Conservation (phyloP, 2,329 filamentous ascomycete species). For the Sporothrix mexicana region DNA sequence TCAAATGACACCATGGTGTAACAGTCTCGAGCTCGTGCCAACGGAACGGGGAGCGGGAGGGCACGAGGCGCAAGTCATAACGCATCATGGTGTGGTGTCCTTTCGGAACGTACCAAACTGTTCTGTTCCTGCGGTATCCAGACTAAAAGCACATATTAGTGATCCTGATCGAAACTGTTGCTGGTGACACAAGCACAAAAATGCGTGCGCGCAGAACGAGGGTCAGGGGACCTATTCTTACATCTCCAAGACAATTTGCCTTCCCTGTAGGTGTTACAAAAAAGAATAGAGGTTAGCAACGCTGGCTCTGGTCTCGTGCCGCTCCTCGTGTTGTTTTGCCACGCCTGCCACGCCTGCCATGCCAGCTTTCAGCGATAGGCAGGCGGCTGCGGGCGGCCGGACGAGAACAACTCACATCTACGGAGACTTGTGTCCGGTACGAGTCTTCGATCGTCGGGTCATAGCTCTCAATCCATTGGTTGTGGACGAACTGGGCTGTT, state of each 20-base stretch:
- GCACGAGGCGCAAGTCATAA: neutral
- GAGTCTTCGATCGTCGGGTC: slow-evolving; percentile 81
- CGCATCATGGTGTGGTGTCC: neutral
- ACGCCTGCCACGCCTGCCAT: slow-evolving; percentile 14
- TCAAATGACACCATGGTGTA: neutral
- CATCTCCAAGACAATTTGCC: slow-evolving; percentile 90
- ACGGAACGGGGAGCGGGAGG: neutral
- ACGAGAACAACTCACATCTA: slow-evolving; percentile 71
- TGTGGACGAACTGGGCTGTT: slow-evolving; percentile 88
- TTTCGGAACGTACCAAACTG: slow-evolving; percentile 75
- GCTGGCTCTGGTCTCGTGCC: neutral
- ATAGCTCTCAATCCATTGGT: slow-evolving; percentile 91
- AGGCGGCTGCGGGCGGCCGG: too few relatives aligned
- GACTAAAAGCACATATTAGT: slow-evolving; percentile 50
- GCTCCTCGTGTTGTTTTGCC: neutral
- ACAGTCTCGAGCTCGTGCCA: slow-evolving; percentile 21
- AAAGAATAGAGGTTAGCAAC: neutral
- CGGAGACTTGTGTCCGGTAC: slow-evolving; percentile 75
- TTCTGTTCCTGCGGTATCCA: slow-evolving; percentile 90
- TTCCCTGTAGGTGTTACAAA: slow-evolving; percentile 65
- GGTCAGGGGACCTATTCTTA: slow-evolving; percentile 48
- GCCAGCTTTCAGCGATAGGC: neutral
- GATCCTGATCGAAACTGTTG: neutral
- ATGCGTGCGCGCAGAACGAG: neutral
- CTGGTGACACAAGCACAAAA: slow-evolving; percentile 3